Conservation (phyloP, 2,329 filamentous ascomycete genomes). For the Fusarium xylarioides region DNA sequence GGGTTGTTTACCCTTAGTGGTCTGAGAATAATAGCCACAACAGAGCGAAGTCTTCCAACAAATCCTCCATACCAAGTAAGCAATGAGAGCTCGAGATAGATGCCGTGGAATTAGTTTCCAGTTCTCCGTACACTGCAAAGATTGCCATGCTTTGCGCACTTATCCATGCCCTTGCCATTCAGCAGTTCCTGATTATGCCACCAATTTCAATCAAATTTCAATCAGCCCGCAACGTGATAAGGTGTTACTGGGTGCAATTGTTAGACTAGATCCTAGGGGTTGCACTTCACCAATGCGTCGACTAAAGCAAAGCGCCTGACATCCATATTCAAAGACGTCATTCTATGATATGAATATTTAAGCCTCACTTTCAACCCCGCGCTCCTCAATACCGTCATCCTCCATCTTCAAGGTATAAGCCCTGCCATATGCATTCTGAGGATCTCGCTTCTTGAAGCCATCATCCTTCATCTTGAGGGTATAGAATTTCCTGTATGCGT, state of each 20-base stretch:
- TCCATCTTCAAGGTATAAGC: neutral
- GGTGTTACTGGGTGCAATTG: neutral
- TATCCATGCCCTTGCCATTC: neutral
- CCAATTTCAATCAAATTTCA: neutral
- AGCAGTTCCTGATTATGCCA: neutral
- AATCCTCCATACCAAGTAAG: too few relatives aligned
- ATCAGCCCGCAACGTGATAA: neutral
- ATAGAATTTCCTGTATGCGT: neutral
- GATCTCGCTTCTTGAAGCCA: neutral
- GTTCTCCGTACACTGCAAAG: neutral
- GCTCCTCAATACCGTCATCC: neutral
- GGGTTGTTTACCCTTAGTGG: too few relatives aligned
- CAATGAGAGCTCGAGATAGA: neutral
- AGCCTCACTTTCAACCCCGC: neutral
- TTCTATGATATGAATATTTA: neutral
- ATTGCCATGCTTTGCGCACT: neutral
- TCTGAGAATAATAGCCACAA: too few relatives aligned
- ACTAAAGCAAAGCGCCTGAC: neutral
- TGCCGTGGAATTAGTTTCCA: neutral
- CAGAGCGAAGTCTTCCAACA: too few relatives aligned
- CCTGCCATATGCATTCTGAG: neutral
- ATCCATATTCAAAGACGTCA: neutral
- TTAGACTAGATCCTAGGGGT: neutral
- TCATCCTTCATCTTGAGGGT: neutral
- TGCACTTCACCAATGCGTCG: neutral